Conservation (phyloP, 805 yeast species). For the Candida krabiensis region DNA sequence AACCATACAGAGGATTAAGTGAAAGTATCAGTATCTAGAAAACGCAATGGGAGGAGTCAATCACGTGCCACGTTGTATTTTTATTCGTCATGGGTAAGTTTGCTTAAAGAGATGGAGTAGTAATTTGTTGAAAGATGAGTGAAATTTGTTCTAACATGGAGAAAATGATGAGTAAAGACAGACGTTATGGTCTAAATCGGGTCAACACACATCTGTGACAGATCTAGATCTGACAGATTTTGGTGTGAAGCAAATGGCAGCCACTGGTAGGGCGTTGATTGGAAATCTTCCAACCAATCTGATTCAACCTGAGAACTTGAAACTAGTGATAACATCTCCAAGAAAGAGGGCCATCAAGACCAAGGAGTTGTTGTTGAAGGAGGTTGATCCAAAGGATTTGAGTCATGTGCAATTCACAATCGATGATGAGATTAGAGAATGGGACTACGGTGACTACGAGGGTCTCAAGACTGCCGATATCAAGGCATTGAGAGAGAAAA, state of each 20-base stretch:
- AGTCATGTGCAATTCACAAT: slow-evolving; percentile 44
- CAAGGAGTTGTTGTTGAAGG: slow-evolving; percentile 57
- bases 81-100: slow-evolving; percentile 70
- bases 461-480: slow-evolving; percentile 75
- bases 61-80: slow-evolving; percentile 62
- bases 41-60: background rate
- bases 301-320: slow-evolving; percentile 62
- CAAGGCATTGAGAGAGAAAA: slow-evolving; percentile 51
- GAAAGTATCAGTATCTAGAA: background rate
- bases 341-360: slow-evolving; percentile 79
- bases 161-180: slow-evolving; percentile 52
- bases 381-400: slow-evolving; percentile 43
- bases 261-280: slow-evolving; percentile 71
- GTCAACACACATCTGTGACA: slow-evolving; percentile 87
- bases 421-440: slow-evolving; percentile 79
- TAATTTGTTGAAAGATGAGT: background rate
- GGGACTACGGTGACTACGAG: slow-evolving; percentile 97
- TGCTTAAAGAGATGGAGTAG: no score
- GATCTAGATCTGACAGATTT: slow-evolving; percentile 76
- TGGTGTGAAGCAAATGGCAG: slow-evolving; percentile 74
- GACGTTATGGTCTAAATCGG: slow-evolving; percentile 94
- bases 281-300: slow-evolving; percentile 51
- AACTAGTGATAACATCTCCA: slow-evolving; percentile 76
- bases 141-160: background rate
- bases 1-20: slow-evolving; percentile 1